These are phyloP conservation scores for Blastobotrys niveus DNA, from an alignment of 1,139 yeast genomes.

Conservation along the genomic window DNA sequence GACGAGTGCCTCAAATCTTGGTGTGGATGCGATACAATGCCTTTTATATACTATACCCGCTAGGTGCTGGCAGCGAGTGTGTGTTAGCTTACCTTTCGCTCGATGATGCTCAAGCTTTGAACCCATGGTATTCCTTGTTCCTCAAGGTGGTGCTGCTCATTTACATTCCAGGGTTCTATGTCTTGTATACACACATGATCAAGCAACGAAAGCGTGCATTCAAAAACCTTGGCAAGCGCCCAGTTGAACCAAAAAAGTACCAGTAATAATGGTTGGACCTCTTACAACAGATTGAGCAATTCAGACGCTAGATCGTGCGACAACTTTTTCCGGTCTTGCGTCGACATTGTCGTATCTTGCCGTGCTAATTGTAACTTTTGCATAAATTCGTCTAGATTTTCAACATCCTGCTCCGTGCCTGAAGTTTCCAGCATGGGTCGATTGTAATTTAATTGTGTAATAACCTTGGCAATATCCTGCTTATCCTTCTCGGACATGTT, in stretches of 20 bases:
- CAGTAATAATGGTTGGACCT: not conserved
- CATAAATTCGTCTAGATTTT: slow-evolving; percentile 25
- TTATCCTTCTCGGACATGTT: slow-evolving; percentile 13
- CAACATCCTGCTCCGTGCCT: slow-evolving; percentile 23
- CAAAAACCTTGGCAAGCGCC: slow-evolving; percentile 31
- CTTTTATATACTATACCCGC: slow-evolving; percentile 77
- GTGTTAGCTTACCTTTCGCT: slow-evolving; percentile 63
- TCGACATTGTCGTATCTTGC: slow-evolving; percentile 16
- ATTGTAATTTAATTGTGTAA: slow-evolving; percentile 15
- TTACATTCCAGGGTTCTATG: slow-evolving; percentile 83
- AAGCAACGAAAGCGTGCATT: slow-evolving; percentile 53
- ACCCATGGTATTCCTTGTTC: slow-evolving; percentile 49
- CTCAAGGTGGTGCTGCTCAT: slow-evolving; percentile 54
- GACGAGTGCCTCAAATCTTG: slow-evolving; percentile 57
- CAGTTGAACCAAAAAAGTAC: slow-evolving; percentile 13
- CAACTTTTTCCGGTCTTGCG: slow-evolving; percentile 25
- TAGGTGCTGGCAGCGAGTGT: slow-evolving; percentile 85
- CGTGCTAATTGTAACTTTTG: slow-evolving; percentile 20
- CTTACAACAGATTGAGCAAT: slow-evolving; percentile 15
- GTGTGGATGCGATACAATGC: slow-evolving; percentile 77
- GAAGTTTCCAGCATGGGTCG: slow-evolving; percentile 13
- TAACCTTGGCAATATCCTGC: slow-evolving; percentile 11
- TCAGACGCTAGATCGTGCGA: slow-evolving; percentile 30
- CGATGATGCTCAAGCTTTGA: slow-evolving; percentile 52
- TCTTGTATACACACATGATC: slow-evolving; percentile 82